A percentile compares a stretch with the other conserved stretches of the same genome.
Conservation (phyloP, 306 rosid genomes). For the Trichosanthes cucumerina region DNA sequence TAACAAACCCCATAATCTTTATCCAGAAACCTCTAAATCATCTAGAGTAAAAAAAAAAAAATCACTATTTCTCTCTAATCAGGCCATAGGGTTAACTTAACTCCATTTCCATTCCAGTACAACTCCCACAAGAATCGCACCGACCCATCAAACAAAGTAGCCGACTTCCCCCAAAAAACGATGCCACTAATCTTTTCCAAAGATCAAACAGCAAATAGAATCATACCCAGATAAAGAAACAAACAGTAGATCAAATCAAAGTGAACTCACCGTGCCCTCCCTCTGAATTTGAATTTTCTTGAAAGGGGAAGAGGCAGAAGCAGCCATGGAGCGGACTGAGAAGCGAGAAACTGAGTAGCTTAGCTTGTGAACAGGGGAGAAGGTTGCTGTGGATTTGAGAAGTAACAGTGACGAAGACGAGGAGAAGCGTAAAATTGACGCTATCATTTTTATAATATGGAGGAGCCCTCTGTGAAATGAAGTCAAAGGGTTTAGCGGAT, state of each 20-base stretch:
- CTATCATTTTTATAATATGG: not conserved
- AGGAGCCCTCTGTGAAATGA: not conserved
- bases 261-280: slow-evolving; percentile 52
- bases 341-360: slow-evolving; percentile 27
- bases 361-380: slow-evolving; percentile 19
- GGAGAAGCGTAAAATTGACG: slow-evolving; percentile 18
- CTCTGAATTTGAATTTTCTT: slow-evolving; percentile 70
- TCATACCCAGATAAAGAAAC: slow-evolving; percentile 4
- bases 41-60: not conserved
- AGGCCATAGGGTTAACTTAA: not conserved
- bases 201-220: not conserved
- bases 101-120: too few relatives aligned
- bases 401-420: slow-evolving; percentile 21
- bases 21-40: not conserved
- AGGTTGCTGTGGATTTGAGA: slow-evolving; percentile 8
- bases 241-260: not conserved
- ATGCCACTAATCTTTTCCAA: not conserved
- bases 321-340: slow-evolving; percentile 70
- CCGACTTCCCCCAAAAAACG: not conserved
- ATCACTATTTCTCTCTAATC: not conserved
- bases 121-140: not conserved
- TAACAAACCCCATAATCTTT: not conserved
- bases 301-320: slow-evolving; percentile 58
- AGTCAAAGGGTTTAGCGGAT: not conserved
- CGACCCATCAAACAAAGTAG: not conserved